A percentile compares a stretch with the other conserved stretches of the same genome.
Evolutionary conservation across 192 early-diverging fungal species (phyloP).

Genomic region (Podila minutissima): DNA sequence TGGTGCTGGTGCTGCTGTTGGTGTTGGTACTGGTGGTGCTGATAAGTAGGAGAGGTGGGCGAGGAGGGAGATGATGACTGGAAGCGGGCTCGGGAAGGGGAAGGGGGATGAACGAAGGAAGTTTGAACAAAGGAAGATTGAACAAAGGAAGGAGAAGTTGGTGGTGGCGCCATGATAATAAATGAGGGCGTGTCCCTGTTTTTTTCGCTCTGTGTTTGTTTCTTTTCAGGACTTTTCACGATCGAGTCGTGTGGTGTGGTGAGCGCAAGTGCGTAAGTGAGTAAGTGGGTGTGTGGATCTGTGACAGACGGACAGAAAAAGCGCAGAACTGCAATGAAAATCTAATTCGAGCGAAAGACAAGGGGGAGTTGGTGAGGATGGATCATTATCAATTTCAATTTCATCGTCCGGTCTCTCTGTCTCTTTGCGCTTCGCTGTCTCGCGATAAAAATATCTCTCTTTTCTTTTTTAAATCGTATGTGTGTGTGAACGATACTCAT

Average conservation of each 20-base stretch:
- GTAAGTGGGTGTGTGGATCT: too few species aligned
- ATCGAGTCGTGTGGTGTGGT: too few species aligned
- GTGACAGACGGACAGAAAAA: too few species aligned
- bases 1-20: neutral
- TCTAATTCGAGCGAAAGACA: neutral
- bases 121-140: neutral
- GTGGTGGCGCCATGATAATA: neutral
- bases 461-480: neutral
- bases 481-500: neutral
- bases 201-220: neutral
- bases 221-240: neutral
- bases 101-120: neutral
- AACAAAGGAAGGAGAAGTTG: neutral
- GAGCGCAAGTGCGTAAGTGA: too few species aligned
- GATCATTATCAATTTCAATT: neutral
- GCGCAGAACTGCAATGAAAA: too few species aligned
- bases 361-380: neutral
- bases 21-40: neutral
- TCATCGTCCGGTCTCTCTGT: constrained; percentile 6
- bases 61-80: neutral
- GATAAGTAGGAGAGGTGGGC: neutral
- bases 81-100: neutral
- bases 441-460: neutral
- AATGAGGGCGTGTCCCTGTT: neutral
- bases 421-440: neutral